These are phyloP conservation scores for Hysterangium stoloniferum DNA, from an alignment of 768 basidiomycete species.

Conservation along the genomic window DNA sequence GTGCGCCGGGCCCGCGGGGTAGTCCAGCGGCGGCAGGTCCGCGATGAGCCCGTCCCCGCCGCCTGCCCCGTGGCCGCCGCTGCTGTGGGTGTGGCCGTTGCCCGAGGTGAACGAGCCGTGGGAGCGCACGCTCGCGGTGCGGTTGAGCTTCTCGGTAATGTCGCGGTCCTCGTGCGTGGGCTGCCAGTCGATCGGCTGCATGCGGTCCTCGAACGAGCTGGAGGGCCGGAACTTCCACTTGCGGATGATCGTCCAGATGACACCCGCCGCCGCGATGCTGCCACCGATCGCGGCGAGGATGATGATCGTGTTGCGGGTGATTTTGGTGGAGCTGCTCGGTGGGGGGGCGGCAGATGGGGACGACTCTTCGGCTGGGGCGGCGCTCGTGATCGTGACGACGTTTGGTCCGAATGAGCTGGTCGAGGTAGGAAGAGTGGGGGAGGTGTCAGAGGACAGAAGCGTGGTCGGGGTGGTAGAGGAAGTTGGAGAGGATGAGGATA, in stretches of 20 bases:
- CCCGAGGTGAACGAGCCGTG: constrained; percentile 50
- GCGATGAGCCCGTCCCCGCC: constrained; percentile 27
- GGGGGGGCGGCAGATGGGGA: constrained; percentile 21
- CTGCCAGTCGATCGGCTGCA: constrained; percentile 86
- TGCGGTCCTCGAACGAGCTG: constrained; percentile 70
- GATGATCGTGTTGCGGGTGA: constrained; percentile 40
- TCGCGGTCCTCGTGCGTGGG: constrained; percentile 46
- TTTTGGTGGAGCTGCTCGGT: constrained; percentile 32
- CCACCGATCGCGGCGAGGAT: constrained; percentile 65
- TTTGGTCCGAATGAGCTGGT: constrained; percentile 12
- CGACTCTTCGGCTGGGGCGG: constrained; percentile 20
- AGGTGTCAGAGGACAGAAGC: not conserved
- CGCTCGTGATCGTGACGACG: constrained; percentile 19
- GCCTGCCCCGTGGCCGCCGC: constrained; percentile 23
- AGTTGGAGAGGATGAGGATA: not conserved
- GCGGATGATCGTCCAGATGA: constrained; percentile 86
- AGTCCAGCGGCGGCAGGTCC: constrained; percentile 63
- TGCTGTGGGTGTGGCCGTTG: constrained; percentile 25
- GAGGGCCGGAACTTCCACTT: constrained; percentile 88
- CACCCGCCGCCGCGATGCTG: constrained; percentile 55
- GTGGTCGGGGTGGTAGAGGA: constrained; percentile 18
- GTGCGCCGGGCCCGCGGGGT: constrained; percentile 51
- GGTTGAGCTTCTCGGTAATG: constrained; percentile 25
- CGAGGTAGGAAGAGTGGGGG: constrained; percentile 1
- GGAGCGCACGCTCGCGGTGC: constrained; percentile 49